These are phyloP conservation scores for Hanseniaspora lindneri DNA, from an alignment of 805 yeast genomes.

Conservation along the genomic window DNA sequence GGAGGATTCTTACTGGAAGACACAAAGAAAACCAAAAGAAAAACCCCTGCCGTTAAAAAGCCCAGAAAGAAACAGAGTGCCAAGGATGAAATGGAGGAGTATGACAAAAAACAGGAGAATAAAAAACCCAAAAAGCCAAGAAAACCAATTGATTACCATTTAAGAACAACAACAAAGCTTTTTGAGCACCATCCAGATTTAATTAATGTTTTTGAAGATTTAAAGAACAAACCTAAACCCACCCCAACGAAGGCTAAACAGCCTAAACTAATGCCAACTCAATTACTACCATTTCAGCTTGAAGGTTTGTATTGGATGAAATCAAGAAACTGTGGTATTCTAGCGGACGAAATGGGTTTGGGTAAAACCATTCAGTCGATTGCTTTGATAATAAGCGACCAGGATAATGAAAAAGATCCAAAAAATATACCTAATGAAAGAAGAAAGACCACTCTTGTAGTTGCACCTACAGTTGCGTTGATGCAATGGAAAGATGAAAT, in stretches of 20 bases:
- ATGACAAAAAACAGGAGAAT: not conserved
- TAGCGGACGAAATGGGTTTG: constrained; percentile 99
- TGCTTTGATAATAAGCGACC: constrained; percentile 65
- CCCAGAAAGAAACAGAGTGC: constrained; percentile 6
- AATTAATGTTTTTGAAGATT: constrained; percentile 54
- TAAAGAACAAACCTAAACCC: constrained; percentile 39
- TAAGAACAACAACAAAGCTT: constrained; percentile 56
- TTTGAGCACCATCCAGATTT: constrained; percentile 72
- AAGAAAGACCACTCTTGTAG: constrained; percentile 66
- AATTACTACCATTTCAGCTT: constrained; percentile 74
- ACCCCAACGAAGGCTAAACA: constrained; percentile 50
- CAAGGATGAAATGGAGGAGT: constrained; percentile 11
- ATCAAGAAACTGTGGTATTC: constrained; percentile 61
- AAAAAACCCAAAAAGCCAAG: constrained; percentile 34
- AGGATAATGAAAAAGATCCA: constrained; percentile 29
- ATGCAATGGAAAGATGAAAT: constrained; percentile 97
- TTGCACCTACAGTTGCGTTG: constrained; percentile 96
- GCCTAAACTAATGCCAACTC: constrained; percentile 65
- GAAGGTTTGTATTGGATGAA: constrained; percentile 89
- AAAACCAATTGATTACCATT: constrained; percentile 41
- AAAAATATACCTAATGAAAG: constrained; percentile 2
- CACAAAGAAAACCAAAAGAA: not conserved
- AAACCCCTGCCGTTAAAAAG: constrained; percentile 2
- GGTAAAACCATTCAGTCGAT: constrained; percentile 97
- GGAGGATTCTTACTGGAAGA: constrained; percentile 12